Base-by-base conservation (phyloP, 345 rosid genomes). In the Moricandia arvensis region DNA sequence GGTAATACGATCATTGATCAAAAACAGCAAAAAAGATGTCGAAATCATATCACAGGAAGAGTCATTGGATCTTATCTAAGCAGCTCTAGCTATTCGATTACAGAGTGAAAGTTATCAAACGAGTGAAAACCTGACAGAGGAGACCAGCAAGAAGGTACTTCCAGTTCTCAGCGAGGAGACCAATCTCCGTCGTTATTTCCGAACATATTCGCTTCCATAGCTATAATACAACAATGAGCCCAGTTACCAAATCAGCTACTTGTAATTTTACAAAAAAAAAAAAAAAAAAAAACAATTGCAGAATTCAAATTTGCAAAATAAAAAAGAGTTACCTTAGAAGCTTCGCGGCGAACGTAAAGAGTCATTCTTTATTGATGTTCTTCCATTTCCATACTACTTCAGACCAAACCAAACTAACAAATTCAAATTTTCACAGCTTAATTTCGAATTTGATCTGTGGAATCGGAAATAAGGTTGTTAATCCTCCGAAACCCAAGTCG, bases 121-220 rank as follows among this genome's bases (percentile, higher is more conserved):
- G 21, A 24, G 29, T 31, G 61, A 75, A 16, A 75, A 96, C 99
- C 99, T 96, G 99, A 82, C 69, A 96, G 77, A 93, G 74, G 38
- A 96, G 82, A 73, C 99, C 98, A 29, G 89, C 93, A 60, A 96
- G 88, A 78, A 96, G 85, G 74, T 87, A 88, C 53, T 87, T 90
- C 99, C 99, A 95, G 77, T 89, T 92, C 73, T 90, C 99, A 5
- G 80, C 66, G 54, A 96, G 91, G 15, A 96, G 94, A 69, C 72
- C 87, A 84, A 96, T 85, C 87, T 96, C 99, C 31, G 94, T 85
- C 11, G 79, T 78, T 54, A 79, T 73, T 84, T 96, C 99, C 17
- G 98, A 87, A 80, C 91, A 93, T 58, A 93, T 49, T 84, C 96
- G 87, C 87, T 89, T 96, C 99, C 99, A 93, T 60, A 93, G 79